Percentiles rank a stretch among this genome's conserved stretches.
phyloP scores from a whole-genome alignment of 345 rosid species.

The Acer campestre region DNA sequence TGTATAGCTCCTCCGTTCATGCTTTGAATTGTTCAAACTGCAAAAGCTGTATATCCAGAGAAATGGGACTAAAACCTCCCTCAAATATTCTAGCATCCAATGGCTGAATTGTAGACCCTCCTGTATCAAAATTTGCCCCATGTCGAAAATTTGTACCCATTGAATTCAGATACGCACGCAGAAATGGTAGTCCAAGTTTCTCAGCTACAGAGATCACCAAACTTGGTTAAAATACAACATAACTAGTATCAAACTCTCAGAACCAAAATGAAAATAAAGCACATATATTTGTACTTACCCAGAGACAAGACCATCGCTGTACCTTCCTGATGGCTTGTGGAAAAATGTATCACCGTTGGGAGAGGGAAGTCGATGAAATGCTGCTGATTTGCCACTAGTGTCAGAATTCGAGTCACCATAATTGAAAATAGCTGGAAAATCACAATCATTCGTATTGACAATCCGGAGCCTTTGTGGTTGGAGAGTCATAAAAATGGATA shows the following conservation, averaged over 20 bases:
- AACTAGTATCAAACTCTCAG: too few species aligned
- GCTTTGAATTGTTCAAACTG: conserved; percentile 39
- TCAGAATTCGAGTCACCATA: conserved; percentile 49
- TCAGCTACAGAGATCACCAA: conserved; percentile 31
- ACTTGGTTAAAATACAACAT: not conserved
- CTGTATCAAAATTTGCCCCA: conserved; percentile 49
- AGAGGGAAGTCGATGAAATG: conserved; percentile 22
- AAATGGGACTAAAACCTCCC: conserved; percentile 48
- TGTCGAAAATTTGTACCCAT: conserved; percentile 40
- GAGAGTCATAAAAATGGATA: not conserved
- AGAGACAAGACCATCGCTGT: conserved; percentile 33
- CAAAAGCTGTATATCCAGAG: conserved; percentile 38
- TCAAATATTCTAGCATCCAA: conserved; percentile 29
- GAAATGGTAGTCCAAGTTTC: conserved; percentile 36
- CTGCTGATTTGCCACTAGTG: conserved; percentile 39
- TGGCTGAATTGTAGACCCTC: conserved; percentile 45
- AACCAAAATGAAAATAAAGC: not conserved
- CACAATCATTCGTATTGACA: conserved; percentile 4
- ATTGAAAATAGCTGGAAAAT: conserved; percentile 38
- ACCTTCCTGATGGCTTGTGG: conserved; percentile 30
- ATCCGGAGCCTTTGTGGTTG: not conserved
- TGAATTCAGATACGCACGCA: conserved; percentile 46
- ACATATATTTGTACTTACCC: conserved; percentile 10
- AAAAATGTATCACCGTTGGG: conserved; percentile 41
- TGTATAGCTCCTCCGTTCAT: conserved; percentile 21